Evolutionary conservation across 352 stramenopile genomes (phyloP).

Genomic region (Pythium chondricola): DNA sequence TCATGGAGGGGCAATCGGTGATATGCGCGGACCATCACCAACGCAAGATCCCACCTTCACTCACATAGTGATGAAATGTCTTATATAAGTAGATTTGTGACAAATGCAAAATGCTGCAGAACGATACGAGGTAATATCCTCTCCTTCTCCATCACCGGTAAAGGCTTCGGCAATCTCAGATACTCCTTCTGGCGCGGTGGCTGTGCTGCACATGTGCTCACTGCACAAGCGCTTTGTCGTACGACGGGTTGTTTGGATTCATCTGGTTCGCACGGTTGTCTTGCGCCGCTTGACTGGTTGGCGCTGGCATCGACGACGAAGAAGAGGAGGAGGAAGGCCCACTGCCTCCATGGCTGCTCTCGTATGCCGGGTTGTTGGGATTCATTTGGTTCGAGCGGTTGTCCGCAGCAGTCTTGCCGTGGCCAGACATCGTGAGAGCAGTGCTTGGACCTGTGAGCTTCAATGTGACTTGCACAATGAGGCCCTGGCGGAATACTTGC

Average conservation of each 20-base stretch:
- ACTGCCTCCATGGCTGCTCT: slow-evolving; percentile 5
- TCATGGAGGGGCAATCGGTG: no score
- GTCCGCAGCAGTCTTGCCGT: not conserved
- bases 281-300: not conserved
- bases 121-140: no score
- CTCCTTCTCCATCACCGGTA: no score
- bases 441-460: not conserved
- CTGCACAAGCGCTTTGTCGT: no score
- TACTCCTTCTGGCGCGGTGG: no score
- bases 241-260: slow-evolving; percentile 5
- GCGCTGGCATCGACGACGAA: slow-evolving; percentile 1
- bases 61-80: no score
- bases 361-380: slow-evolving; percentile 15
- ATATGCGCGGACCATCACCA: no score
- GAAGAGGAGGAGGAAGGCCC: not conserved
- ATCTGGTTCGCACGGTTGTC: slow-evolving; percentile 1
- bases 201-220: no score
- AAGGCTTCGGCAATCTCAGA: no score
- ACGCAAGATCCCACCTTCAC: no score
- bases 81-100: no score
- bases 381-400: slow-evolving; percentile 4
- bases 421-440: not conserved
- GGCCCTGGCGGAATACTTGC: not conserved
- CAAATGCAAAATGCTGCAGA: no score
- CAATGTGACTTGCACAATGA: not conserved